Conservation (phyloP, 2,329 filamentous ascomycete species). For the Colletotrichum spinosum region DNA sequence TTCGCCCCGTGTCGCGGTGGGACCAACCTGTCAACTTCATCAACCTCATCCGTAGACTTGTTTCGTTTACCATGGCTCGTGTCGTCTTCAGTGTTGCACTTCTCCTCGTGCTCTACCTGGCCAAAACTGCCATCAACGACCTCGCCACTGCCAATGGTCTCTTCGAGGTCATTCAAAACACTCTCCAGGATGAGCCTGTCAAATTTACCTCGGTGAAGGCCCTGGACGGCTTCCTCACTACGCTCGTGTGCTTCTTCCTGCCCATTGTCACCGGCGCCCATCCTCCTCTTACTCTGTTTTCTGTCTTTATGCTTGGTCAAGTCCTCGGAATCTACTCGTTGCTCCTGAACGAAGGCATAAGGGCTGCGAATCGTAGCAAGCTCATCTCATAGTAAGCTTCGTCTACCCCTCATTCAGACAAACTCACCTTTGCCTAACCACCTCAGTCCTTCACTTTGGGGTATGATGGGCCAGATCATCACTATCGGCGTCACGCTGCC, state of each 20-base stretch:
- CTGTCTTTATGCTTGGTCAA: slow-evolving; percentile 40
- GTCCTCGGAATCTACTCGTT: slow-evolving; percentile 38
- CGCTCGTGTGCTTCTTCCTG: slow-evolving; percentile 38
- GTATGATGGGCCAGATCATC: slow-evolving; percentile 39
- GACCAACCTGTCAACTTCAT: background rate
- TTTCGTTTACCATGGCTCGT: slow-evolving; percentile 9
- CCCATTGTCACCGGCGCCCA: slow-evolving; percentile 34
- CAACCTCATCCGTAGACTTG: background rate
- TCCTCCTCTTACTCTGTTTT: slow-evolving; percentile 37
- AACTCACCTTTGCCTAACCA: background rate
- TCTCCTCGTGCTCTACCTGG: slow-evolving; percentile 20
- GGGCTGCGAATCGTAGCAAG: slow-evolving; percentile 38
- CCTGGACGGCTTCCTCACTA: slow-evolving; percentile 37
- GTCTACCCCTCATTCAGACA: background rate
- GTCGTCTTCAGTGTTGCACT: slow-evolving; percentile 13
- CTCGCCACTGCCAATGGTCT: slow-evolving; percentile 25
- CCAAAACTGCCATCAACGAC: slow-evolving; percentile 29
- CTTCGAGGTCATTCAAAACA: background rate
- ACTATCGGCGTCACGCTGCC: slow-evolving; percentile 41
- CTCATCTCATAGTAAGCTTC: slow-evolving; percentile 38
- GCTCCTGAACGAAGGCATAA: slow-evolving; percentile 38
- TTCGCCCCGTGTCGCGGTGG: background rate
- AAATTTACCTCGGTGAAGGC: slow-evolving; percentile 38
- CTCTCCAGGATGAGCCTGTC: slow-evolving; percentile 12
- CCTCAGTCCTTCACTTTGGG: slow-evolving; percentile 40